phyloP scores from a whole-genome alignment of 129 eudicot genomes.

The Flaveria trinervia region DNA sequence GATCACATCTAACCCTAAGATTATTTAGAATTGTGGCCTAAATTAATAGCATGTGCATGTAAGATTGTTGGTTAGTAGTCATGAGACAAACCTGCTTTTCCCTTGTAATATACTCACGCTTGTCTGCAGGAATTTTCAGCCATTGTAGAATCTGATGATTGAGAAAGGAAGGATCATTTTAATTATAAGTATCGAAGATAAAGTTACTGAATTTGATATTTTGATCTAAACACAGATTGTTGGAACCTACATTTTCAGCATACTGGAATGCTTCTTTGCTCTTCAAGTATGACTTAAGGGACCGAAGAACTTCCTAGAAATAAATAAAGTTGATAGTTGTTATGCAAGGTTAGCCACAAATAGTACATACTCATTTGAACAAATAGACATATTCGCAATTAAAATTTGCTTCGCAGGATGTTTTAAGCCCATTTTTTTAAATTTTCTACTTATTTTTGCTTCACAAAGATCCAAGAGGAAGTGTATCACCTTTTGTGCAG shows the following conservation, averaged over 20 bases:
- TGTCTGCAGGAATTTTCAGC: slow-evolving; percentile 85
- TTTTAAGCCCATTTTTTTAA: background rate
- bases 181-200: background rate
- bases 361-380: background rate
- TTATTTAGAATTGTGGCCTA: background rate
- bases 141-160: slow-evolving; percentile 63
- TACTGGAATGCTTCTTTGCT: slow-evolving; percentile 73
- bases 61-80: background rate
- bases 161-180: background rate
- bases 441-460: slow-evolving; percentile 3
- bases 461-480: slow-evolving; percentile 11
- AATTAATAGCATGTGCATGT: background rate
- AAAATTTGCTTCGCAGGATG: background rate
- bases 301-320: slow-evolving; percentile 75
- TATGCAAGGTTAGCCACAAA: slow-evolving; percentile 2
- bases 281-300: slow-evolving; percentile 67
- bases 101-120: slow-evolving; percentile 80
- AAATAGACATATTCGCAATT: background rate
- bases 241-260: slow-evolving; percentile 73
- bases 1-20: background rate
- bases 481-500: slow-evolving; percentile 67
- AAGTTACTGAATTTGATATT: background rate
- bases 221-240: background rate
- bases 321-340: slow-evolving; percentile 17
- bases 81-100: slow-evolving; percentile 71